Evolutionary conservation across 148 eudicot genomes (phyloP).

Genomic region (Camellia sinensis): DNA sequence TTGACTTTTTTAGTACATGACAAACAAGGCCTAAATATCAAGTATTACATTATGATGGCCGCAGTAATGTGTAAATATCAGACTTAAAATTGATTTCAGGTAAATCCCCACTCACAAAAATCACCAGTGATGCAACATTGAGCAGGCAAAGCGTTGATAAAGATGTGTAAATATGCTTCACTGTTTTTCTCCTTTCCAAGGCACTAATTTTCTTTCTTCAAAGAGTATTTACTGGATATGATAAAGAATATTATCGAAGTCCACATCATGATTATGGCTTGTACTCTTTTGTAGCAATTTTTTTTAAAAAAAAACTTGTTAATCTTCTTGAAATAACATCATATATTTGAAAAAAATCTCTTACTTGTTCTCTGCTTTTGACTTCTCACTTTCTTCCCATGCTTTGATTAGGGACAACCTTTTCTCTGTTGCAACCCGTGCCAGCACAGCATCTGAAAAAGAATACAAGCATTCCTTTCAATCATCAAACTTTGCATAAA

Average conservation of each 20-base stretch:
- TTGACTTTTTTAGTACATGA: no score
- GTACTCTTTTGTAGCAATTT: background rate
- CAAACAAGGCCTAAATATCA: background rate
- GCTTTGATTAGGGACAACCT: conserved; percentile 73
- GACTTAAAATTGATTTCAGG: background rate
- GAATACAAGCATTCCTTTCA: background rate
- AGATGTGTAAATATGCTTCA: no score
- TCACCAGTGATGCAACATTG: background rate
- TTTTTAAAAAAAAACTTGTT: background rate
- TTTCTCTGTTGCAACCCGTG: conserved; percentile 72
- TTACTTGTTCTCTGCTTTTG: conserved; percentile 88
- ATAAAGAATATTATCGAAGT: background rate
- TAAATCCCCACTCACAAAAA: background rate
- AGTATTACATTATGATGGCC: background rate
- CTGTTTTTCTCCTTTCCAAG: no score
- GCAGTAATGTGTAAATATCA: background rate
- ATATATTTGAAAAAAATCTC: conserved; percentile 8
- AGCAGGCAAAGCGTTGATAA: no score
- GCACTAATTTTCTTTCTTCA: background rate
- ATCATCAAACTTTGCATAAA: background rate
- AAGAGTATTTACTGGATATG: background rate
- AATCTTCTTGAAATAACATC: background rate
- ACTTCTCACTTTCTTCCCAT: conserved; percentile 96
- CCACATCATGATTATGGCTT: background rate
- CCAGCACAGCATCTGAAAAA: conserved; percentile 62